Conservation (phyloP, 2,329 filamentous ascomycete species). For the Phialophora tarda region DNA sequence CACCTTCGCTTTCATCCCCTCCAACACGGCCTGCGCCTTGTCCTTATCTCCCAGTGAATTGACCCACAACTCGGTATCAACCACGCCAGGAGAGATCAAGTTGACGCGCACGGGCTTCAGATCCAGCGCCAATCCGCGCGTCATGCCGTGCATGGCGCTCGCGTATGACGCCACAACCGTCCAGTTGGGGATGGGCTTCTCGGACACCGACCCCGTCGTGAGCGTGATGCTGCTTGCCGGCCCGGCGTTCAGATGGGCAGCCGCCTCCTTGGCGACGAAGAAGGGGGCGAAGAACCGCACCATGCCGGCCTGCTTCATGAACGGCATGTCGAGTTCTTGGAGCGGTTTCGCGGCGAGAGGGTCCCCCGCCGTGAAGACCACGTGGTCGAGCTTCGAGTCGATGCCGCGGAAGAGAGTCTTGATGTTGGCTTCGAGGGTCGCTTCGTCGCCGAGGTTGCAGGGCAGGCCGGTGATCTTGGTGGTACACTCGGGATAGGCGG, state of each 20-base stretch:
- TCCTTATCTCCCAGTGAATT: conserved; percentile 37
- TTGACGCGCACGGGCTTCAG: conserved; percentile 53
- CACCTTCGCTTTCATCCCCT: conserved; percentile 42
- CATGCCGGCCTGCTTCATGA: conserved; percentile 39
- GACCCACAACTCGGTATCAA: conserved; percentile 51
- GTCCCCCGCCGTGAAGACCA: conserved; percentile 60
- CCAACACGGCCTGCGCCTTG: conserved; percentile 33
- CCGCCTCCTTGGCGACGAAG: conserved; percentile 50
- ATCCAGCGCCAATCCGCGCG: conserved; percentile 50
- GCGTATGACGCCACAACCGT: conserved; percentile 41
- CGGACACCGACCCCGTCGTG: conserved; percentile 48
- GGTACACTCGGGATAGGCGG: conserved; percentile 48
- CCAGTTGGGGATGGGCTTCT: conserved; percentile 47
- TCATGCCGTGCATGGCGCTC: conserved; percentile 44
- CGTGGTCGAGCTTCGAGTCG: conserved; percentile 52
- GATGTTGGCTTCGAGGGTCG: conserved; percentile 53
- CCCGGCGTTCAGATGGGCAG: conserved; percentile 38
- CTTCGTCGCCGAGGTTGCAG: conserved; percentile 53
- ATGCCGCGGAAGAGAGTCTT: conserved; percentile 45
- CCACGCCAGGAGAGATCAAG: conserved; percentile 49
- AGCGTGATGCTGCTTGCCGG: conserved; percentile 48
- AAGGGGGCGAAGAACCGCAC: conserved; percentile 48
- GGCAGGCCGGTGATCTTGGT: conserved; percentile 49
- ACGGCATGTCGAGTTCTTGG: conserved; percentile 40
- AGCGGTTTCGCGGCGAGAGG: conserved; percentile 37